Conservation (phyloP, 2,329 filamentous ascomycete species). For the Zymoseptoria pseudotritici region DNA sequence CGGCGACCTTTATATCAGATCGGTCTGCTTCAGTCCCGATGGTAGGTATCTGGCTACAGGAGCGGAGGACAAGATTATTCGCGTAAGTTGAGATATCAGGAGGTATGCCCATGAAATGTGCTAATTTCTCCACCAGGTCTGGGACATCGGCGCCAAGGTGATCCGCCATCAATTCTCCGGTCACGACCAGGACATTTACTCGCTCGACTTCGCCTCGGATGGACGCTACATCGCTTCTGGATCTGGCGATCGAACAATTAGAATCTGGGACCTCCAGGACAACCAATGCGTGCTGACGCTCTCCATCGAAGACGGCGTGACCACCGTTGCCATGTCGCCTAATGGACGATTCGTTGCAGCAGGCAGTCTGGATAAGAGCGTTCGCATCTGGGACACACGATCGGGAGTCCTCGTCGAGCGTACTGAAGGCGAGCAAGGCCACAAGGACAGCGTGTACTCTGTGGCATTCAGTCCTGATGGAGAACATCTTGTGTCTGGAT, state of each 20-base stretch:
- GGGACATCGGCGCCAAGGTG: conserved; percentile 77
- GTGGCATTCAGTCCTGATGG: conserved; percentile 94
- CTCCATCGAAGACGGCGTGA: conserved; percentile 93
- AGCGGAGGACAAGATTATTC: conserved; percentile 94
- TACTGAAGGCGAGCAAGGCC: conserved; percentile 84
- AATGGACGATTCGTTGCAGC: conserved; percentile 92
- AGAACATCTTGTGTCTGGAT: conserved; percentile 86
- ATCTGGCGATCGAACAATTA: conserved; percentile 87
- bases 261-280: conserved; percentile 90
- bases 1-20: conserved; percentile 92
- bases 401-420: conserved; percentile 82
- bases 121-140: too few species aligned
- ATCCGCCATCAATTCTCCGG: conserved; percentile 94
- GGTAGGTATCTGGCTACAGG: conserved; percentile 90
- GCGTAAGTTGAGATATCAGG: too few species aligned
- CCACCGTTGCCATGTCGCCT: conserved; percentile 93
- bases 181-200: conserved; percentile 98
- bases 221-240: conserved; percentile 92
- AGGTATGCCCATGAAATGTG: too few species aligned
- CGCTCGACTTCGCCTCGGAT: conserved; percentile 87
- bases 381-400: conserved; percentile 90
- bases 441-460: conserved; percentile 94
- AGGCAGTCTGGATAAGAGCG: conserved; percentile 93
- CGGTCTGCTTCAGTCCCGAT: conserved; percentile 97
- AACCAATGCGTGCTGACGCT: conserved; percentile 76